A percentile compares a stretch with the other conserved stretches of the same genome.
Evolutionary conservation across 306 rosid genomes (phyloP).

Genomic region (Phaseolus lunatus): DNA sequence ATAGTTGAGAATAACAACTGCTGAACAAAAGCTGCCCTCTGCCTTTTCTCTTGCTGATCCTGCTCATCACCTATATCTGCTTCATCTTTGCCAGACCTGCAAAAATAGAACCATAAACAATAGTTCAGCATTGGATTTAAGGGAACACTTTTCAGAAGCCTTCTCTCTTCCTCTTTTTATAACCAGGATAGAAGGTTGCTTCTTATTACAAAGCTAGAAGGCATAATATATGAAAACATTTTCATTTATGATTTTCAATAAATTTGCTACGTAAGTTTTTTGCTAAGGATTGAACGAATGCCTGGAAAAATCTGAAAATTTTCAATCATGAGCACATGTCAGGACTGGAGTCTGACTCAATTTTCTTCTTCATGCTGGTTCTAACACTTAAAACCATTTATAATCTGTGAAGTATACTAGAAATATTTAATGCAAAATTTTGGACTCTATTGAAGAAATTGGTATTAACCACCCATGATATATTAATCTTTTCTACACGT

Average conservation of each 20-base stretch:
- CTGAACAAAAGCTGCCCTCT: slow-evolving; percentile 74
- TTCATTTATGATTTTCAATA: neutral
- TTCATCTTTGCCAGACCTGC: slow-evolving; percentile 57
- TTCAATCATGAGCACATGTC: neutral
- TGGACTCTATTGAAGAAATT: neutral
- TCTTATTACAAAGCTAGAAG: neutral
- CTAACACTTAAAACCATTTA: neutral
- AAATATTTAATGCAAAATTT: neutral
- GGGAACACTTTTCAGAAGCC: slow-evolving; percentile 4
- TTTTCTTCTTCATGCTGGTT: neutral
- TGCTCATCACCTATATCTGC: slow-evolving; percentile 47
- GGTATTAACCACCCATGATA: neutral
- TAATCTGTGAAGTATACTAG: neutral
- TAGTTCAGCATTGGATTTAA: slow-evolving; percentile 15
- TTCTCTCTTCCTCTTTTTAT: slow-evolving; percentile 22
- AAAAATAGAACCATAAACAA: slow-evolving; percentile 37
- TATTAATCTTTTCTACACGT: slow-evolving; percentile 3
- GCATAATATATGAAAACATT: neutral
- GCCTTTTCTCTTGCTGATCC: slow-evolving; percentile 67
- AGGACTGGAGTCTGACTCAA: neutral
- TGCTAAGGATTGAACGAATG: neutral
- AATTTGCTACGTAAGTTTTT: neutral
- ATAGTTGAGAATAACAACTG: slow-evolving; percentile 72
- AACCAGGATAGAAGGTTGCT: slow-evolving; percentile 9
- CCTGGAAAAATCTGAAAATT: neutral